Evolutionary conservation across 441 rosid genomes (phyloP), one percentile per base, ranked within the genome.

Genomic region (Gossypium schwendimanii): DNA sequence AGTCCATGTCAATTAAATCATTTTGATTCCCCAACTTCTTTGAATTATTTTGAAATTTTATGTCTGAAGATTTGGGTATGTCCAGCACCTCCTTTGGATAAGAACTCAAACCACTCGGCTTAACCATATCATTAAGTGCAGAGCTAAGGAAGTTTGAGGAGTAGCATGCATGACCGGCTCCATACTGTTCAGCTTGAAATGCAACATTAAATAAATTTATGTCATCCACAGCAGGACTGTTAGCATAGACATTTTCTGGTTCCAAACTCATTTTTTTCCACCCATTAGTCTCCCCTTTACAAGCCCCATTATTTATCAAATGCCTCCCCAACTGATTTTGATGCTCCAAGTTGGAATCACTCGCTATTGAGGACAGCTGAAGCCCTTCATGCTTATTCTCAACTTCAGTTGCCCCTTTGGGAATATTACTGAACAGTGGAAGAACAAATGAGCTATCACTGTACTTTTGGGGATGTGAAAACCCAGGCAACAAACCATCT

Each of bases 101-200:
- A 74, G 75, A 67, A 79, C 78, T 82, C 73, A 59, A 57, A 33
- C 78, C 28, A 74, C 75, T 83, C 52, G 82, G 75, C 76, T 77
- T 80, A 14, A 70, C 64, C 20, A 70, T 74, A 77, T 73, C 81
- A 74, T 76, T 69, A 68, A 73, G 65, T 63, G 81, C 70, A 74
- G 90, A 82, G 53, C 75, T 83, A 76, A 82, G 69, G 63, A 58
- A 80, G 76, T 79, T 76, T 26, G 76, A 21, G 61, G 61, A 14
- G 44, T 74, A 74, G 76, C 52, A 78, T 63, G 81, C 72, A 45
- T 45, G 81, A 79, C 74, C 81, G 69, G 76, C 75, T 59, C 73
- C 73, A 50, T 80, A 75, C 61, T 81, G 83, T 68, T 83, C 90
- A 81, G 73, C 73, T 73, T 84, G 91, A 79, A 73, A 70, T 82